Evolutionary conservation across 306 rosid species (phyloP).

Genomic region (Dryas alaskensis): DNA sequence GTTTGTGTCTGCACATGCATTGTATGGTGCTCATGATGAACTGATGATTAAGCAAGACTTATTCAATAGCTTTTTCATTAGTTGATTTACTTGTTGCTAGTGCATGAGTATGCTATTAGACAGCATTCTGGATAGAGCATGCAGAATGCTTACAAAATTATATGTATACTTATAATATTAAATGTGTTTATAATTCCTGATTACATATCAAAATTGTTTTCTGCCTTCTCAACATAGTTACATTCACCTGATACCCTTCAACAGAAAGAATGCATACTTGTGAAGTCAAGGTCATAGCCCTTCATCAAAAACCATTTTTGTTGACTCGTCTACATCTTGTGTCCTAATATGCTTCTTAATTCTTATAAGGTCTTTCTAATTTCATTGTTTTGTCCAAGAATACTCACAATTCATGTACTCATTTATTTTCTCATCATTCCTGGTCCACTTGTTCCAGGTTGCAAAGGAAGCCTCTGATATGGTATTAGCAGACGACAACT

Average conservation of each 20-base stretch:
- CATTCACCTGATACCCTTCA: no score
- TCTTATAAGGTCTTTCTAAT: not conserved
- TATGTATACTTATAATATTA: no score
- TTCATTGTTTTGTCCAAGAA: not conserved
- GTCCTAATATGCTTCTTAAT: not conserved
- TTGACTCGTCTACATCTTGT: not conserved
- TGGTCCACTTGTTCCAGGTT: conserved; percentile 47
- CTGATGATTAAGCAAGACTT: not conserved
- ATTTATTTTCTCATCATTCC: not conserved
- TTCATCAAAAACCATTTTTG: not conserved
- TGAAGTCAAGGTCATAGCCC: not conserved
- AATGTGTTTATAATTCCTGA: no score
- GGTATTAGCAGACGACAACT: conserved; percentile 95
- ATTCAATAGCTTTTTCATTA: not conserved
- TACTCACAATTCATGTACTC: not conserved
- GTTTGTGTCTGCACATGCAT: not conserved
- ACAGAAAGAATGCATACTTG: no score
- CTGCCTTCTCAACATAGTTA: no score
- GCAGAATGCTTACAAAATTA: no score
- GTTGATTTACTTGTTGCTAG: not conserved
- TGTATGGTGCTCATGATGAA: not conserved
- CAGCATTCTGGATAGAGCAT: no score
- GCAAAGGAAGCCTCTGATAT: conserved; percentile 98
- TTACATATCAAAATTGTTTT: no score
- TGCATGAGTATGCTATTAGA: no score